These are phyloP conservation scores for Trypethelium eluteriae DNA, from an alignment of 495 filamentous ascomycete genomes.

Conservation along the genomic window DNA sequence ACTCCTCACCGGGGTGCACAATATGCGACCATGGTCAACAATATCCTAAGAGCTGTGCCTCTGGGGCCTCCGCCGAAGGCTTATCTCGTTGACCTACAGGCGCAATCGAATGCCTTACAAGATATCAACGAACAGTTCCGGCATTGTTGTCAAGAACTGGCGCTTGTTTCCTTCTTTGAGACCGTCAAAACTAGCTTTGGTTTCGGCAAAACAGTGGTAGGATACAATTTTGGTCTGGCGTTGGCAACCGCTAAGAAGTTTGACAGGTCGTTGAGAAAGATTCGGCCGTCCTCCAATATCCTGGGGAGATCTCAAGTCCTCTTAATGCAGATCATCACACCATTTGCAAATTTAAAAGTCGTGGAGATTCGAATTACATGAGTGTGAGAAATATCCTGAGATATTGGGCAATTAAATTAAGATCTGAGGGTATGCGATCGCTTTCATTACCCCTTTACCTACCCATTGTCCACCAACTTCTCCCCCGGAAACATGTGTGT, in stretches of 20 bases:
- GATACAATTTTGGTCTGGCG: neutral
- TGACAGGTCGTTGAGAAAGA: conserved; percentile 34
- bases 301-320: conserved; percentile 35
- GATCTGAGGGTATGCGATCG: neutral
- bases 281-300: conserved; percentile 42
- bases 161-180: conserved; percentile 37
- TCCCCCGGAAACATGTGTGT: neutral
- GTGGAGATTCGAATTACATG: conserved; percentile 39
- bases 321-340: conserved; percentile 44
- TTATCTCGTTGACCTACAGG: conserved; percentile 19
- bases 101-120: conserved; percentile 23
- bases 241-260: neutral
- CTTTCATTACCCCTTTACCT: neutral
- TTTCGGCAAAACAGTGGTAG: conserved; percentile 26
- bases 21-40: neutral
- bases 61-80: conserved; percentile 5
- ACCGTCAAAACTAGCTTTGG: conserved; percentile 30
- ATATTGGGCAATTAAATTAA: neutral
- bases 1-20: conserved; percentile 5
- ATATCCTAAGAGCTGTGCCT: conserved; percentile 2
- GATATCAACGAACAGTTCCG: conserved; percentile 34
- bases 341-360: conserved; percentile 43
- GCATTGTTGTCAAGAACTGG: conserved; percentile 22
- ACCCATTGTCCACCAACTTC: neutral
- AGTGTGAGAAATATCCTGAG: conserved; percentile 30